phyloP scores from a whole-genome alignment of 352 stramenopile genomes.

The Phytophthora pini region DNA sequence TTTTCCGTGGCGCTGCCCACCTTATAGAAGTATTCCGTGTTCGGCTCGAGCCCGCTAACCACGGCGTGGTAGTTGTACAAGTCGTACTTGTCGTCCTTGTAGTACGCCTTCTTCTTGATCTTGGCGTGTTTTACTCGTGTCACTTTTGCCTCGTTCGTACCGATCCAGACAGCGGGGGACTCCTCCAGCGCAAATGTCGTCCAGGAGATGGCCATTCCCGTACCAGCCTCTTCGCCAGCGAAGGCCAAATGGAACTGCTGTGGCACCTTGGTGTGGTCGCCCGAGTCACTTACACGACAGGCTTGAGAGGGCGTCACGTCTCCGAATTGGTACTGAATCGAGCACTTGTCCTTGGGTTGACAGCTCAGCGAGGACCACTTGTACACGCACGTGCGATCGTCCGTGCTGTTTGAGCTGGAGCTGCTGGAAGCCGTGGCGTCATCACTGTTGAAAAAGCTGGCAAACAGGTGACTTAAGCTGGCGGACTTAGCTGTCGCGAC shows the following conservation, averaged over 20 bases:
- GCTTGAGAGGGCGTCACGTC: neutral
- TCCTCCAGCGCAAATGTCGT: constrained; percentile 1
- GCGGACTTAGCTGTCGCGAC: too few relatives aligned
- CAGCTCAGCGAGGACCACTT: constrained; percentile 1
- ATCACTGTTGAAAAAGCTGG: too few relatives aligned
- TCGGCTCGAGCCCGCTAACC: constrained; percentile 36
- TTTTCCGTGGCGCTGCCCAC: constrained; percentile 6
- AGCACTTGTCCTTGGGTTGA: neutral
- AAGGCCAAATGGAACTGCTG: too few relatives aligned
- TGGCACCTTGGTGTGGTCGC: too few relatives aligned
- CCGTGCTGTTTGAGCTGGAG: neutral
- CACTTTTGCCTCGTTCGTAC: constrained; percentile 7
- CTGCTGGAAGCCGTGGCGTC: too few relatives aligned
- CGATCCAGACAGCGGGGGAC: constrained; percentile 41
- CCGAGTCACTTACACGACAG: too few relatives aligned
- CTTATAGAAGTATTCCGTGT: constrained; percentile 52
- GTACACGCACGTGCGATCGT: neutral
- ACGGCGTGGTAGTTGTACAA: constrained; percentile 58
- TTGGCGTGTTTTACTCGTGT: constrained; percentile 9
- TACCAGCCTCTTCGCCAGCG: too few relatives aligned
- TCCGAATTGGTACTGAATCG: neutral
- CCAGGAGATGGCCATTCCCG: neutral
- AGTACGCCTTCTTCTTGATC: constrained; percentile 41
- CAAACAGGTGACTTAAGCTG: too few relatives aligned
- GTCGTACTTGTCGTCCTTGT: constrained; percentile 50